Evolutionary conservation across 441 rosid genomes (phyloP).

Genomic region (Erodium chrysanthum): DNA sequence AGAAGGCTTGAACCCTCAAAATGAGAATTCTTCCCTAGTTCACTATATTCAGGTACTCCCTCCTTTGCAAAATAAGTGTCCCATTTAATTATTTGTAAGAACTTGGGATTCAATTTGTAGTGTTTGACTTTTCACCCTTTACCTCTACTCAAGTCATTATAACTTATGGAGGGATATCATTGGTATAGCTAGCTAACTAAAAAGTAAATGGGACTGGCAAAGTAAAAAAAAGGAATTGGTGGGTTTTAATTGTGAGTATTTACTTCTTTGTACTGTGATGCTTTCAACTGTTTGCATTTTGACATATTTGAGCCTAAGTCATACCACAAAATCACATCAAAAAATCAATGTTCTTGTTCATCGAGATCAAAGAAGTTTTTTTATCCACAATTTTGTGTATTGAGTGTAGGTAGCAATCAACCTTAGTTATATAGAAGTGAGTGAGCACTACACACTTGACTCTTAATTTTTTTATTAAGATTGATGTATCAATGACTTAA

Average conservation of each 20-base stretch:
- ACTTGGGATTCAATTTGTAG: background rate
- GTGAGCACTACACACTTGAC: too few relatives aligned
- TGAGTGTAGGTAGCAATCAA: too few relatives aligned
- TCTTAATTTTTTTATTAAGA: too few relatives aligned
- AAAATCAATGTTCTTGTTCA: background rate
- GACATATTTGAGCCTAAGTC: background rate
- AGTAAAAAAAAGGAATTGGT: background rate
- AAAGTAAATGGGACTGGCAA: background rate
- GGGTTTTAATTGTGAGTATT: background rate
- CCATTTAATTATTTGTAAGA: background rate
- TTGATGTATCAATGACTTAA: too few relatives aligned
- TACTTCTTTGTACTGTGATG: background rate
- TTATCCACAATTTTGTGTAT: too few relatives aligned
- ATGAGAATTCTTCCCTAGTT: slow-evolving; percentile 70
- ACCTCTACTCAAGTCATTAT: background rate
- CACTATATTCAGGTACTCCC: slow-evolving; percentile 68
- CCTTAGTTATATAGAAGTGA: too few relatives aligned
- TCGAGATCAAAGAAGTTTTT: background rate
- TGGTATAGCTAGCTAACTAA: background rate
- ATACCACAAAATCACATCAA: background rate
- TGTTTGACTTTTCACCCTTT: background rate
- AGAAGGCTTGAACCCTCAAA: slow-evolving; percentile 60
- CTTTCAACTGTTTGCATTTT: background rate
- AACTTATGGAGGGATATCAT: background rate
- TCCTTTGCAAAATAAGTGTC: background rate